Conservation (phyloP, 2,329 filamentous ascomycete species). For the Ramularia collo-cygni region DNA sequence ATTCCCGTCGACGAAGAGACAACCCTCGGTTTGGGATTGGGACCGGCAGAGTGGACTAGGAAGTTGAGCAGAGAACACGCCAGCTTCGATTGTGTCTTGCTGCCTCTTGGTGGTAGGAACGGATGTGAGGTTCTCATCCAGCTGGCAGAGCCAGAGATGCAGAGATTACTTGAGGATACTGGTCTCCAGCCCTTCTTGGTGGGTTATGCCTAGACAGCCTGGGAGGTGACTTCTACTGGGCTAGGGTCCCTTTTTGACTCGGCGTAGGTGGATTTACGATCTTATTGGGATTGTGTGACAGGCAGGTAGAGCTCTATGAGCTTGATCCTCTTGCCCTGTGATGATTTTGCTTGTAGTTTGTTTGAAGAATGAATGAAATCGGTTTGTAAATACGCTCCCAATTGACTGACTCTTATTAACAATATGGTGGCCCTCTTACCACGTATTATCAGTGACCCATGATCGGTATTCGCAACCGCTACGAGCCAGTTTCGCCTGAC, state of each 20-base stretch:
- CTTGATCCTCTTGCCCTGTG: too few relatives aligned
- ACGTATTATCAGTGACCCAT: too few relatives aligned
- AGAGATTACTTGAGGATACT: constrained; percentile 12
- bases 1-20: constrained; percentile 13
- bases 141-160: constrained; percentile 12
- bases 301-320: too few relatives aligned
- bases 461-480: too few relatives aligned
- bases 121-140: constrained; percentile 22
- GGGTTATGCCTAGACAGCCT: constrained; percentile 4
- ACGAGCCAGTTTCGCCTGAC: too few relatives aligned
- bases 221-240: neutral
- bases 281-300: too few relatives aligned
- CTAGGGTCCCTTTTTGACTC: neutral
- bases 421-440: too few relatives aligned
- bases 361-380: too few relatives aligned
- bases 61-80: constrained; percentile 10
- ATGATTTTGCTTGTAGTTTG: too few relatives aligned
- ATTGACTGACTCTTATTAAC: too few relatives aligned
- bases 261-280: neutral
- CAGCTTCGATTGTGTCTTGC: constrained; percentile 11
- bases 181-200: constrained; percentile 11
- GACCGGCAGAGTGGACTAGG: constrained; percentile 12
- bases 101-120: constrained; percentile 7
- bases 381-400: too few relatives aligned
- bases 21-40: constrained; percentile 16